Evolutionary conservation across 139 green algal species (phyloP).

Genomic region (Chlamydomonas sphaeroides): DNA sequence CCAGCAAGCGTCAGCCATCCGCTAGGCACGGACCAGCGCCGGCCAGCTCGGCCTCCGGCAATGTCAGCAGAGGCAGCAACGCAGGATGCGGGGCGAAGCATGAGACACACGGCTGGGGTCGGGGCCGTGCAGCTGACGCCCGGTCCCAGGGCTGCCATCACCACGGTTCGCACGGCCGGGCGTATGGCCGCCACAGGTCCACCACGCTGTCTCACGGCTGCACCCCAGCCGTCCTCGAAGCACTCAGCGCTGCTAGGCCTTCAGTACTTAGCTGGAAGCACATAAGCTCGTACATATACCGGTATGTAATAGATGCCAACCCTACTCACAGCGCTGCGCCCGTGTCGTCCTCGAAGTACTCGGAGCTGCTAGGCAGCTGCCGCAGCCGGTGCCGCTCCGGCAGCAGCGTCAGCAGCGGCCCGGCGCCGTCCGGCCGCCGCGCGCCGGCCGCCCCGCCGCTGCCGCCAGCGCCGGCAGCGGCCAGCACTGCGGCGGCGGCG

Average conservation of each 20-base stretch:
- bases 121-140: no score
- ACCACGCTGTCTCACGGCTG: no score
- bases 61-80: no score
- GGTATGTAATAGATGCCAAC: neutral
- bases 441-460: neutral
- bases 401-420: neutral
- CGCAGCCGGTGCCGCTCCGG: neutral
- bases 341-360: constrained; percentile 8
- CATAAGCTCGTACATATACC: neutral
- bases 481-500: no score
- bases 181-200: no score
- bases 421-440: neutral
- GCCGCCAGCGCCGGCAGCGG: no score
- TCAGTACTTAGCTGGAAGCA: neutral
- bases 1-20: no score
- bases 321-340: neutral
- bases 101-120: no score
- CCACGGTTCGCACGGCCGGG: neutral
- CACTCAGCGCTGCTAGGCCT: no score
- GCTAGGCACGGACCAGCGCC: no score
- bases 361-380: constrained; percentile 7
- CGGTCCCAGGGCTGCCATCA: neutral
- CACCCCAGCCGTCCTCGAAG: neutral
- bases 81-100: no score
- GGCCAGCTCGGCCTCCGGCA: no score